These are phyloP conservation scores for Colletotrichum camelliae DNA, from an alignment of 2,329 filamentous ascomycete species.

Conservation along the genomic window DNA sequence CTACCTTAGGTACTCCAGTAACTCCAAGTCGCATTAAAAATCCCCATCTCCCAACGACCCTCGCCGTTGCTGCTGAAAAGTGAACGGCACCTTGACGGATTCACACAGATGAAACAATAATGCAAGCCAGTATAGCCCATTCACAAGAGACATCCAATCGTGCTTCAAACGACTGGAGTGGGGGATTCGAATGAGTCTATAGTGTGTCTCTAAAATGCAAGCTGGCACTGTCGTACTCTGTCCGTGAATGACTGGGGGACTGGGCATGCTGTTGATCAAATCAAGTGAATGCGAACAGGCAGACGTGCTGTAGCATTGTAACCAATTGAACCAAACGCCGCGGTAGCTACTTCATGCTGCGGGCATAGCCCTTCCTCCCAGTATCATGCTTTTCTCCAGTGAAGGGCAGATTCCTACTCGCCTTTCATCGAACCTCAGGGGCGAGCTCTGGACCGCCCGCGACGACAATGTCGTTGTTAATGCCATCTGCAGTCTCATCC, in stretches of 20 bases:
- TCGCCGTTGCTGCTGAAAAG: neutral
- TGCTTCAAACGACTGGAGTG: neutral
- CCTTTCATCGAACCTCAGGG: conserved; percentile 16
- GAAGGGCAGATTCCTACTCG: neutral
- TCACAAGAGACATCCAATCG: neutral
- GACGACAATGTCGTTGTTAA: conserved; percentile 68
- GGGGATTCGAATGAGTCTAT: neutral
- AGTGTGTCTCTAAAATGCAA: neutral
- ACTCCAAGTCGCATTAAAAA: neutral
- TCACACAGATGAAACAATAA: neutral
- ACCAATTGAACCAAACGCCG: neutral
- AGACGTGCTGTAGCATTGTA: neutral
- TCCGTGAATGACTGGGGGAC: neutral
- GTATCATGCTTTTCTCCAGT: neutral
- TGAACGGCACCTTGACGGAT: neutral
- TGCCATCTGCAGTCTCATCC: conserved; percentile 55
- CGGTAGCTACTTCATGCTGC: neutral
- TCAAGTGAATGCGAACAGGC: neutral
- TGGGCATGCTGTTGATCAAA: neutral
- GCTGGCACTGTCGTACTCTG: neutral
- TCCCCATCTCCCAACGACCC: neutral
- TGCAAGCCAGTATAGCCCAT: neutral
- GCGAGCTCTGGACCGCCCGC: conserved; percentile 46
- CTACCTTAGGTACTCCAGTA: neutral
- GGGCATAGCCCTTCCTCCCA: neutral